Evolutionary conservation across 768 basidiomycete genomes (phyloP).

Genomic region (Naganishia antarctica): DNA sequence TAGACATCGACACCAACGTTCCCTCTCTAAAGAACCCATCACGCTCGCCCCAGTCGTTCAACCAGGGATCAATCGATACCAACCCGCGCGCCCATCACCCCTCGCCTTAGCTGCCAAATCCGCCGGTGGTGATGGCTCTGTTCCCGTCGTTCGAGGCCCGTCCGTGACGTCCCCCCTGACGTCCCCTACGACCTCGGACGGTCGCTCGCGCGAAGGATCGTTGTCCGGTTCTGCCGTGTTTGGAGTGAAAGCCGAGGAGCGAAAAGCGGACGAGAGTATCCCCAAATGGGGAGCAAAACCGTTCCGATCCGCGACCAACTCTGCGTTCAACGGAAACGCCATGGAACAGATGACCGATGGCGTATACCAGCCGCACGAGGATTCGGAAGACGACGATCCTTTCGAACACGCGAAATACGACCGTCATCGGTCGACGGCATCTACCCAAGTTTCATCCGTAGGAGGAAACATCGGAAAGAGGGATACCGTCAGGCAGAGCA

Average conservation of each 20-base stretch:
- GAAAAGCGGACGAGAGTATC: slow-evolving; percentile 3
- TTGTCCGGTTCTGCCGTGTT: slow-evolving; percentile 3
- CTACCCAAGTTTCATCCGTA: neutral
- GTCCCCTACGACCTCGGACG: neutral
- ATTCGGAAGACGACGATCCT: slow-evolving; percentile 18
- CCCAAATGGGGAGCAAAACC: slow-evolving; percentile 26
- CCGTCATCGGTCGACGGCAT: slow-evolving; percentile 12
- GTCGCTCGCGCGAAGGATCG: slow-evolving; percentile 10
- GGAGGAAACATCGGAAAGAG: neutral
- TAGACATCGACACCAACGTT: slow-evolving; percentile 4
- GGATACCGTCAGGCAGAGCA: slow-evolving; percentile 12
- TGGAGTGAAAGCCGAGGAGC: slow-evolving; percentile 17
- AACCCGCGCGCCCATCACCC: slow-evolving; percentile 21
- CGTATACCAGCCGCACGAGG: neutral
- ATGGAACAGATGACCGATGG: neutral
- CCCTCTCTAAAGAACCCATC: slow-evolving; percentile 5
- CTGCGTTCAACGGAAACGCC: neutral
- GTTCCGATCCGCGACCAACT: slow-evolving; percentile 5
- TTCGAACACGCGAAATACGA: slow-evolving; percentile 17
- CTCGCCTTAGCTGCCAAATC: slow-evolving; percentile 12
- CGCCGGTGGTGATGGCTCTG: neutral
- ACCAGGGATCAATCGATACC: neutral
- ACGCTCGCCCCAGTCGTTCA: neutral
- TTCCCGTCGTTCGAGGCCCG: too few relatives aligned
- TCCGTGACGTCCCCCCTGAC: neutral